Percentiles rank a stretch among this genome's conserved stretches.
Conservation (phyloP, 2,329 filamentous ascomycete genomes). For the Leptographium wingfieldii region DNA sequence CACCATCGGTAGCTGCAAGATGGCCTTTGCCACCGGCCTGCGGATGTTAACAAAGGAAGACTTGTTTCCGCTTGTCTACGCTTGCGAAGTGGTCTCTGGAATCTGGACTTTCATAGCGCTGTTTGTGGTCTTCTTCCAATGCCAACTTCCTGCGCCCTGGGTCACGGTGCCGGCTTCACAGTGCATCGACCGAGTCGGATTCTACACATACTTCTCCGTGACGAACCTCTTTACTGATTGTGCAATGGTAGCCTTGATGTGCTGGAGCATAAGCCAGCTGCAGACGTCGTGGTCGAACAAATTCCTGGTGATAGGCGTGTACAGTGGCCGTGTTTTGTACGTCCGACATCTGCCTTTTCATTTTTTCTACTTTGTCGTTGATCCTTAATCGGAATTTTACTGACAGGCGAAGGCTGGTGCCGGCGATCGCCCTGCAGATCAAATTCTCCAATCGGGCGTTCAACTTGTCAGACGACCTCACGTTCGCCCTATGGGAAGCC, state of each 20-base stretch:
- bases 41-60: neutral
- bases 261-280: neutral
- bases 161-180: neutral
- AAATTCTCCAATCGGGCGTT: neutral
- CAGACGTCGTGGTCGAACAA: neutral
- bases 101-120: neutral
- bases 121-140: conserved; percentile 2
- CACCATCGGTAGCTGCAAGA: neutral
- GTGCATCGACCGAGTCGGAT: neutral
- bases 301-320: neutral
- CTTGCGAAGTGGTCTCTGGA: neutral
- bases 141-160: conserved; percentile 1
- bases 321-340: conserved; percentile 1
- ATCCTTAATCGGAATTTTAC: neutral
- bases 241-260: neutral
- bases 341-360: neutral
- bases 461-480: neutral
- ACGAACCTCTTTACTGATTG: neutral
- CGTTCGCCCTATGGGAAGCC: conserved; percentile 1
- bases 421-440: neutral
- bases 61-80: neutral
- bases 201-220: conserved; percentile 4
- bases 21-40: conserved; percentile 1
- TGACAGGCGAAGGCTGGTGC: neutral
- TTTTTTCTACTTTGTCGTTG: neutral